Conservation (phyloP, 2,329 filamentous ascomycete species). For the Beauveria pseudobassiana region DNA sequence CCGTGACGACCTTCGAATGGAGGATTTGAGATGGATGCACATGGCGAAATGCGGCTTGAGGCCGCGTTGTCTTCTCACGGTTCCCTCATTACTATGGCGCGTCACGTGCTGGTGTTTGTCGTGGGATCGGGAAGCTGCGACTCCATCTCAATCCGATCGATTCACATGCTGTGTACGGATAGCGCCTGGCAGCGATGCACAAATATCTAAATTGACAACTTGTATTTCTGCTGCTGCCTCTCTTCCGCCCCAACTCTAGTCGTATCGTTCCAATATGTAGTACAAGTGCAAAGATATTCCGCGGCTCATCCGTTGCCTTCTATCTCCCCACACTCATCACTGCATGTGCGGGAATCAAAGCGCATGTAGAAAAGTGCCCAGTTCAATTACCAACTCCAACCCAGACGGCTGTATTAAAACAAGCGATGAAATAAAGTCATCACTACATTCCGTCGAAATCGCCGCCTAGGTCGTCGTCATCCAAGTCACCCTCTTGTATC, state of each 20-base stretch:
- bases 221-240: not conserved
- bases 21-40: not conserved
- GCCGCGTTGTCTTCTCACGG: not conserved
- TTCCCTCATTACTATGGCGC: not conserved
- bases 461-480: slow-evolving; percentile 90
- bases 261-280: slow-evolving; percentile 5
- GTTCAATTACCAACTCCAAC: not conserved
- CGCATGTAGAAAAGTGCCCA: not conserved
- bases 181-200: not conserved
- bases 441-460: slow-evolving; percentile 92
- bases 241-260: not conserved
- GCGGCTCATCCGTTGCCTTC: not conserved
- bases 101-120: slow-evolving; percentile 8
- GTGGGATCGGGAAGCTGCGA: not conserved
- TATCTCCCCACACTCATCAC: not conserved
- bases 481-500: slow-evolving; percentile 94
- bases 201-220: not conserved
- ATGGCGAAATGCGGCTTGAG: not conserved
- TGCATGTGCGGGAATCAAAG: not conserved
- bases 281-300: slow-evolving; percentile 1
- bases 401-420: not conserved
- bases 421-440: not conserved
- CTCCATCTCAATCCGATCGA: not conserved
- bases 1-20: not conserved
- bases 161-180: not conserved